These are phyloP conservation scores for Phytophthora sojae DNA, from an alignment of 352 stramenopile genomes.

Conservation along the genomic window DNA sequence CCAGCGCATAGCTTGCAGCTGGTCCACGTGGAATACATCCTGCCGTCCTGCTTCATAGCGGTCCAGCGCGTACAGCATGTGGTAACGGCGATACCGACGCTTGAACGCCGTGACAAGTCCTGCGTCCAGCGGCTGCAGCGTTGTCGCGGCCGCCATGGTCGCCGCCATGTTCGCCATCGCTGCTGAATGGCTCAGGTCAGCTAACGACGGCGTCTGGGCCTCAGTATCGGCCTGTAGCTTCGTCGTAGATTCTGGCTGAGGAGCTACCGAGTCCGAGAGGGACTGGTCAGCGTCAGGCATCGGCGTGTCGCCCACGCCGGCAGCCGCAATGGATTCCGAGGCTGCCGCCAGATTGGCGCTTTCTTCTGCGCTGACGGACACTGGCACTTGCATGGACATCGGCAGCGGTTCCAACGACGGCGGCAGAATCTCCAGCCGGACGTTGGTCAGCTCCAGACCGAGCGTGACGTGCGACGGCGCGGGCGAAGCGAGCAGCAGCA, in stretches of 20 bases:
- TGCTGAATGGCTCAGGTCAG: constrained; percentile 12
- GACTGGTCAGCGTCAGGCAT: constrained; percentile 21
- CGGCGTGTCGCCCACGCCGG: constrained; percentile 17
- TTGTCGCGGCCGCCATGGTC: constrained; percentile 27
- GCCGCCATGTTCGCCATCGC: constrained; percentile 24
- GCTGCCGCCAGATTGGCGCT: constrained; percentile 37
- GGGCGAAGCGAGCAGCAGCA: constrained; percentile 51
- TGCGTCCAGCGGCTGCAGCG: constrained; percentile 48
- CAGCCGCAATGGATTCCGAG: constrained; percentile 32
- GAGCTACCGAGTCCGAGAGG: constrained; percentile 14
- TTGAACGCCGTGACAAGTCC: constrained; percentile 62
- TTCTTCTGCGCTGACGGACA: constrained; percentile 49
- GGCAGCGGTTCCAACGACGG: constrained; percentile 48
- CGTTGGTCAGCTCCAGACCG: constrained; percentile 60
- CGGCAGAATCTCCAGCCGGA: constrained; percentile 60
- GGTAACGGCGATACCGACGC: constrained; percentile 58
- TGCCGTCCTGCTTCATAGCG: constrained; percentile 53
- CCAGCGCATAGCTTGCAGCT: constrained; percentile 65
- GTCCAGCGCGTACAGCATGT: constrained; percentile 63
- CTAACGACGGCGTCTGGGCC: neutral
- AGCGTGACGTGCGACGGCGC: constrained; percentile 58
- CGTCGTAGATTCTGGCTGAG: constrained; percentile 2
- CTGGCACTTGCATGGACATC: constrained; percentile 51
- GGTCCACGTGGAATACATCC: constrained; percentile 58
- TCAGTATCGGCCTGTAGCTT: constrained; percentile 24